A percentile compares a stretch with the other conserved stretches of the same genome.
Evolutionary conservation across 2,329 filamentous ascomycete genomes (phyloP).

Genomic region (Parafenestella ontariensis): DNA sequence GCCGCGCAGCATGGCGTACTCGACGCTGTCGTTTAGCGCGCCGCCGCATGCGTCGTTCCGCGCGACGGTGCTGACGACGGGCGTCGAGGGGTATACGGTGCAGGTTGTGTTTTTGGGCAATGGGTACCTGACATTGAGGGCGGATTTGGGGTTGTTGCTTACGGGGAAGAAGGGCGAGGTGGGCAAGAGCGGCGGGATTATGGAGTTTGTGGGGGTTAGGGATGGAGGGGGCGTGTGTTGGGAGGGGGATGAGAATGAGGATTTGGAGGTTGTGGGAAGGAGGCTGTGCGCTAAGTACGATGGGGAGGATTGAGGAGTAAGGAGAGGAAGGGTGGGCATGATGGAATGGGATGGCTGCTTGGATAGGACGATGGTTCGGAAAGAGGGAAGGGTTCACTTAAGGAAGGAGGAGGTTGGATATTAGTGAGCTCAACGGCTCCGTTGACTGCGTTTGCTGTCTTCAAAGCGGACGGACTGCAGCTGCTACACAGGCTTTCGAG

Average conservation of each 20-base stretch:
- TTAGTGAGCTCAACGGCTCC: too few species aligned
- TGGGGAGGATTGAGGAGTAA: slow-evolving; percentile 6
- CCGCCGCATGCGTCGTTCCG: slow-evolving; percentile 42
- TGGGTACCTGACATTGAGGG: slow-evolving; percentile 34
- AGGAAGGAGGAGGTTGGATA: too few species aligned
- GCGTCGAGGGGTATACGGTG: slow-evolving; percentile 31
- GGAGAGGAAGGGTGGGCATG: too few species aligned
- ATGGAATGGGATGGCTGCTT: too few species aligned
- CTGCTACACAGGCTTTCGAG: too few species aligned
- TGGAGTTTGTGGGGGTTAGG: slow-evolving; percentile 33
- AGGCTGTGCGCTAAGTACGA: slow-evolving; percentile 29
- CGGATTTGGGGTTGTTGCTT: slow-evolving; percentile 37
- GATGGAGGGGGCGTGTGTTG: slow-evolving; percentile 15
- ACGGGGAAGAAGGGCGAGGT: slow-evolving; percentile 27
- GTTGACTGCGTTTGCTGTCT: too few species aligned
- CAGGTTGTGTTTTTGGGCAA: slow-evolving; percentile 39
- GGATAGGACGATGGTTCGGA: too few species aligned
- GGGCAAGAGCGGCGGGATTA: slow-evolving; percentile 3
- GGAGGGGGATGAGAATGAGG: slow-evolving; percentile 12
- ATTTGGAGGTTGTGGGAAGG: slow-evolving; percentile 24
- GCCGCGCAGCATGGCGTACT: slow-evolving; percentile 34
- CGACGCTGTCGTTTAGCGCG: slow-evolving; percentile 19
- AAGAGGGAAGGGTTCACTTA: too few species aligned
- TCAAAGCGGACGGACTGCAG: too few species aligned
- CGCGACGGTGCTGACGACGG: slow-evolving; percentile 23